These are phyloP conservation scores for Erysimum cheiri DNA, from an alignment of 441 rosid species.

Conservation along the genomic window DNA sequence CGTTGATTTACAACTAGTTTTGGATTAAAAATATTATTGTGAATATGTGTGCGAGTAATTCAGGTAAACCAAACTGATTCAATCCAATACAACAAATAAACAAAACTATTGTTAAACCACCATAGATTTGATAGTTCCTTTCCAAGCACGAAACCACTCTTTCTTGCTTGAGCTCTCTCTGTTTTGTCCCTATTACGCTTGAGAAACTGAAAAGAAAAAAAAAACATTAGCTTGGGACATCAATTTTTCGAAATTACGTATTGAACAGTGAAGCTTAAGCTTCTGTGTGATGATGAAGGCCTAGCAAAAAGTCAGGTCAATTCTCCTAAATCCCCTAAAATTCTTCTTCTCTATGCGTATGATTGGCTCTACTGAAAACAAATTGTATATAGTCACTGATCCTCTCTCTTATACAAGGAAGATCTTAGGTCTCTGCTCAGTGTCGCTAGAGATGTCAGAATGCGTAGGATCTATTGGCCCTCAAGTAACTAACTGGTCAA, in stretches of 20 bases:
- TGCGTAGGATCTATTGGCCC: background rate
- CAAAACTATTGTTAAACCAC: background rate
- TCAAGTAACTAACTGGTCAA: background rate
- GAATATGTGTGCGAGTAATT: background rate
- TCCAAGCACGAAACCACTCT: background rate
- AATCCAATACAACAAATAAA: background rate
- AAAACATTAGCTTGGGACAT: no score
- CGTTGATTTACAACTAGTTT: no score
- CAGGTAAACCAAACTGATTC: background rate
- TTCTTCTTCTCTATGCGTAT: background rate
- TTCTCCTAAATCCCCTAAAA: background rate
- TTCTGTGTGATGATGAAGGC: background rate
- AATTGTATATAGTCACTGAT: background rate
- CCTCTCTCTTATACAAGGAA: background rate
- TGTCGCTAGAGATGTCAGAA: background rate
- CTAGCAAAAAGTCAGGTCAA: constrained; percentile 1
- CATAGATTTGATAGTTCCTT: background rate
- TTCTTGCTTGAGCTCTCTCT: no score
- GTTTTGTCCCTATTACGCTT: no score
- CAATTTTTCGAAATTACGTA: no score
- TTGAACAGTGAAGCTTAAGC: no score
- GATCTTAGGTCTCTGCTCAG: background rate
- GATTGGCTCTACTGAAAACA: background rate
- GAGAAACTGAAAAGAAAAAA: no score
- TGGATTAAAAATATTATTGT: no score